These are phyloP conservation scores for Trichoderma parareesei DNA, from an alignment of 495 filamentous ascomycete species.

Conservation along the genomic window DNA sequence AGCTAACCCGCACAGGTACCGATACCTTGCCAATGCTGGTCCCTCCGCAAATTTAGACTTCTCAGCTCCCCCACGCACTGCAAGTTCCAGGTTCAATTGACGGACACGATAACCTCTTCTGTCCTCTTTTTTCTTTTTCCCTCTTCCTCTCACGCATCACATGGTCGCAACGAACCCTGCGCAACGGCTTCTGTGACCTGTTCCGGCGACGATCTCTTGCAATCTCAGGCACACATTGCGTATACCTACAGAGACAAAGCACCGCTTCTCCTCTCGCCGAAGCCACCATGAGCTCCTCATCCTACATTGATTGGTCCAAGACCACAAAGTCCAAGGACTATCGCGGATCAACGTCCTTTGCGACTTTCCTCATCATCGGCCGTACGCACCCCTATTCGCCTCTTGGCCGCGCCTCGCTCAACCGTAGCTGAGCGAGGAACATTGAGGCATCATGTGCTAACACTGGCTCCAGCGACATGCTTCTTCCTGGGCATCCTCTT, in stretches of 20 bases:
- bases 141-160: background rate
- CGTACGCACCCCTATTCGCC: slow-evolving; percentile 48
- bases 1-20: background rate
- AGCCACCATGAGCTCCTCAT: slow-evolving; percentile 17
- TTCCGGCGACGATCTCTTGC: background rate
- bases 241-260: background rate
- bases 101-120: slow-evolving; percentile 4
- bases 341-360: slow-evolving; percentile 53
- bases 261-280: background rate
- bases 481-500: slow-evolving; percentile 99
- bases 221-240: background rate
- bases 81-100: background rate
- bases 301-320: slow-evolving; percentile 43
- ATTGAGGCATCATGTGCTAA: slow-evolving; percentile 12
- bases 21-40: no score
- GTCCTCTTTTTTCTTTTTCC: background rate
- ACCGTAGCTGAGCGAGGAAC: background rate
- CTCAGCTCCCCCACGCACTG: slow-evolving; percentile 7
- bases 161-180: background rate
- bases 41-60: background rate
- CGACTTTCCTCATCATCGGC: slow-evolving; percentile 92
- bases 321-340: slow-evolving; percentile 41
- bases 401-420: background rate
- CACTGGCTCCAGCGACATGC: slow-evolving; percentile 55
- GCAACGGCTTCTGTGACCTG: background rate